These are phyloP conservation scores for Umbelopsis isabellina DNA, from an alignment of 192 early-diverging fungal species.

Conservation along the genomic window DNA sequence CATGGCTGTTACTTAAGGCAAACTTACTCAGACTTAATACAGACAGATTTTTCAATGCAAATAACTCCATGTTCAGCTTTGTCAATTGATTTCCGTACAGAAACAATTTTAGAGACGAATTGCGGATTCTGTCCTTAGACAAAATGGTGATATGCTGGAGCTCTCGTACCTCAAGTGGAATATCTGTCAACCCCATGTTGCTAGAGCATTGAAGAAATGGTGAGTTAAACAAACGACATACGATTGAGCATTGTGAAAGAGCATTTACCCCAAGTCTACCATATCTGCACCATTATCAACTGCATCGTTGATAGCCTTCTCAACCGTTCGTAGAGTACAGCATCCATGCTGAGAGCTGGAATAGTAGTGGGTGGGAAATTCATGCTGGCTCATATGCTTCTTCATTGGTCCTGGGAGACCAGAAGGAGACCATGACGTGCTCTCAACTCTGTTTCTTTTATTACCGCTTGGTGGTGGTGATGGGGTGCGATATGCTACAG, in stretches of 20 bases:
- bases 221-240: not conserved
- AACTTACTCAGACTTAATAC: constrained; percentile 54
- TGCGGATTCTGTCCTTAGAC: constrained; percentile 27
- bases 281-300: constrained; percentile 33
- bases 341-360: not conserved
- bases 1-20: constrained; percentile 6
- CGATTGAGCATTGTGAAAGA: not conserved
- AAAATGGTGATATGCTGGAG: constrained; percentile 33
- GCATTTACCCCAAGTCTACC: constrained; percentile 33
- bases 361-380: not conserved
- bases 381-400: constrained; percentile 7
- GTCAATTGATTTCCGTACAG: constrained; percentile 45
- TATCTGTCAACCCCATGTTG: constrained; percentile 29
- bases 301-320: constrained; percentile 28
- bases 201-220: constrained; percentile 4
- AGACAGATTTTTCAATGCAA: constrained; percentile 46
- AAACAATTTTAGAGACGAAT: constrained; percentile 44
- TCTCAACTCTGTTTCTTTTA: constrained; percentile 17
- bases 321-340: constrained; percentile 18
- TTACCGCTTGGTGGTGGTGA: constrained; percentile 1
- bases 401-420: not conserved
- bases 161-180: constrained; percentile 35
- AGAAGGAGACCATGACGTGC: constrained; percentile 15
- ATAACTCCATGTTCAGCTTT: constrained; percentile 41
- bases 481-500: not conserved